Evolutionary conservation across 805 yeast genomes (phyloP), one percentile per base, ranked within the genome.

Genomic region (Yamadazyma ubonensis): DNA sequence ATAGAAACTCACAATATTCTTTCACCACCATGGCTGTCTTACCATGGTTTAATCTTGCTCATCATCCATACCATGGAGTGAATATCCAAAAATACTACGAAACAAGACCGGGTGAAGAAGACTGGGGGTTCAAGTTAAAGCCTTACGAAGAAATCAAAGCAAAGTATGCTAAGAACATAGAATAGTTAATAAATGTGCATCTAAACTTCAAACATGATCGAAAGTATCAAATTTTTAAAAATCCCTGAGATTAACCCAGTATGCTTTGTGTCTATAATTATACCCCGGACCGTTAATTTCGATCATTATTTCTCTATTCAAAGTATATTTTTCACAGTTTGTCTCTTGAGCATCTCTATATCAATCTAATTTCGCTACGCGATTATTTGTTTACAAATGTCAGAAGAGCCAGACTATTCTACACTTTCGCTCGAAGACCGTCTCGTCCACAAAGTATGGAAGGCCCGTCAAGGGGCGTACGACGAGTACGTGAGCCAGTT

Each of bases 51-150:
- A 87, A 87, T 65, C 67, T 84, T 46, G 88, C 80, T 33, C 66
- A 79, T 58, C 96, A 86, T 62, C 88, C 86, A 51, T 81, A 79
- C 67, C 96, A 86, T 61, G 93, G 91, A 18, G 79, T 85, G 43
- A 83, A 81, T 54, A 67, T 83, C 44, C 70, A 71, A 54, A 79
- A 71, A 54, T 83, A 80, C 47, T 72, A 73, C 45, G 79, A 75
- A 56, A 67, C 61, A 38, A 69, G 83, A 54, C 74, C 75, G 5
- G 81, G 81, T 34, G 81, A 76, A 58, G 81, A 76, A 58, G 66
- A 58, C 20, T 76, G 81, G 81, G 79, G 78, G 5, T 73, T 76
- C 47, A 43, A 42, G n/a, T 71, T 76, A 57, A 73, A 74, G 54
- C 76, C 79, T 27, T 65, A 65, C 38, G 78, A 75, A 31, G 68